Percentiles rank a stretch among this genome's conserved stretches.
Evolutionary conservation across 2,329 filamentous ascomycete genomes (phyloP).

Genomic region (Fusarium mundagurra): DNA sequence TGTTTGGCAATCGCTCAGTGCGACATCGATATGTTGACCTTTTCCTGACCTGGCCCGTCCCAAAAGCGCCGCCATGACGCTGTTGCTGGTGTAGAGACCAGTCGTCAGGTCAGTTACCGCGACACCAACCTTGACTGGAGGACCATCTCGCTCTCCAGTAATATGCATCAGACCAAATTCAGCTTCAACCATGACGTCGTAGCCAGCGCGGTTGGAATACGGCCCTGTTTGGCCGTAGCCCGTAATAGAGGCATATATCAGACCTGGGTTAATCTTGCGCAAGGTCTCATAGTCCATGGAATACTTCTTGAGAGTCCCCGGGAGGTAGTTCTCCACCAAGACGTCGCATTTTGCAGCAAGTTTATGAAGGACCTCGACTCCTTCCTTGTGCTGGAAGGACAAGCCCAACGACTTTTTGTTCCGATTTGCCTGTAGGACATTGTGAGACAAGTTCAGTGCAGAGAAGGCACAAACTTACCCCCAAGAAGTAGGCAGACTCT

Average conservation of each 20-base stretch:
- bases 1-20: constrained; percentile 92
- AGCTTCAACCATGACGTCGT: constrained; percentile 99
- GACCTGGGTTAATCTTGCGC: constrained; percentile 79
- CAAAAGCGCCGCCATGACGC: constrained; percentile 93
- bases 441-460: constrained; percentile 22
- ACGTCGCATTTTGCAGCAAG: constrained; percentile 88
- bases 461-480: constrained; percentile 62
- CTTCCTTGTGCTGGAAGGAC: constrained; percentile 86
- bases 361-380: constrained; percentile 86
- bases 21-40: constrained; percentile 92
- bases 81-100: constrained; percentile 92
- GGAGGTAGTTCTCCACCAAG: constrained; percentile 96
- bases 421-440: constrained; percentile 77
- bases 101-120: constrained; percentile 97
- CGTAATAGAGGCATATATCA: constrained; percentile 96
- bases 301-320: constrained; percentile 90
- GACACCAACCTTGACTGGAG: constrained; percentile 96
- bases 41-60: constrained; percentile 76
- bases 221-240: constrained; percentile 97
- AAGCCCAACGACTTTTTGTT: constrained; percentile 96
- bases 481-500: constrained; percentile 94
- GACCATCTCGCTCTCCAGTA: constrained; percentile 85
- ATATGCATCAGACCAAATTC: constrained; percentile 99
- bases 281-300: constrained; percentile 87
- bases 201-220: constrained; percentile 86